Percentiles rank a stretch among this genome's conserved stretches.
These are phyloP conservation scores for Arthrocladium fulminans DNA, from an alignment of 2,329 filamentous ascomycete genomes.

Conservation along the genomic window DNA sequence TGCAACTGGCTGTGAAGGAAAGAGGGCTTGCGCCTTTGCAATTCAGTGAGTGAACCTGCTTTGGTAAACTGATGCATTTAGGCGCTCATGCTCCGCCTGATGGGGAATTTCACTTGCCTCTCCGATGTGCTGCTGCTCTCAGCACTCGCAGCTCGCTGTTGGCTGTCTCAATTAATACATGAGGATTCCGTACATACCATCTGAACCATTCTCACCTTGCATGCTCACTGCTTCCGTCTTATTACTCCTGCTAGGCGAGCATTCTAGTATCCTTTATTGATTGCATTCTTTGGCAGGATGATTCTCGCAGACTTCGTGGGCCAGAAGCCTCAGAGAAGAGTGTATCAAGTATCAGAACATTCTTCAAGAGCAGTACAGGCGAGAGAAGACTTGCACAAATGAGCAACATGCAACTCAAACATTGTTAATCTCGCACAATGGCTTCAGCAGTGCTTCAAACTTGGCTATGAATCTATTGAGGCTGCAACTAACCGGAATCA, in stretches of 20 bases:
- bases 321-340: neutral
- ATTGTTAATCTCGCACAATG: neutral
- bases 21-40: conserved; percentile 51
- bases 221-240: neutral
- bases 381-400: neutral
- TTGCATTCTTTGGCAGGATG: conserved; percentile 5
- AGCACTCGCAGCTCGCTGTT: too few species aligned
- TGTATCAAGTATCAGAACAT: conserved; percentile 4
- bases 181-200: neutral
- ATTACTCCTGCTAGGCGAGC: neutral
- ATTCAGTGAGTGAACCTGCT: conserved; percentile 27
- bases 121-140: neutral
- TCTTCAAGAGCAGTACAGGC: conserved; percentile 8
- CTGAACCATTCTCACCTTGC: neutral
- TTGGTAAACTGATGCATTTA: conserved; percentile 5
- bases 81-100: too few species aligned
- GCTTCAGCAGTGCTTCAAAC: neutral
- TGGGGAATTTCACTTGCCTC: too few species aligned
- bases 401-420: neutral
- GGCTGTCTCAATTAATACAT: too few species aligned
- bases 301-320: neutral
- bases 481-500: neutral
- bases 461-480: conserved; percentile 2
- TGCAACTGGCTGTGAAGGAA: conserved; percentile 48
- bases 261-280: conserved; percentile 5